phyloP scores from a whole-genome alignment of 352 stramenopile genomes.

The Globisporangium parvum region DNA sequence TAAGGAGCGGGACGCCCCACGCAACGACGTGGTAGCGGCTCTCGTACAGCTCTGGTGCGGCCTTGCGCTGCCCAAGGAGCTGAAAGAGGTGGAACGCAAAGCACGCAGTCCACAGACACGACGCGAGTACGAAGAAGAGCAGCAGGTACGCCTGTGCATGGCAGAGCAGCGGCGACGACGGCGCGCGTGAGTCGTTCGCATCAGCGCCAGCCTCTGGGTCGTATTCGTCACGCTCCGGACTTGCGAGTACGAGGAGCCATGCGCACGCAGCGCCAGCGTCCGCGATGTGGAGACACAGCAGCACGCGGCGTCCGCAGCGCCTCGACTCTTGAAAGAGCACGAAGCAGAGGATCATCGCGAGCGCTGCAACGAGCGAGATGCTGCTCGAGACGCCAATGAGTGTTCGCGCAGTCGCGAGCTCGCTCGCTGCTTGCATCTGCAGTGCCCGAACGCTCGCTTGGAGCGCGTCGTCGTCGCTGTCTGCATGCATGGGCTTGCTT shows the following conservation, averaged over 20 bases:
- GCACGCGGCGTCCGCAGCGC: constrained; percentile 50
- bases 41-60: constrained; percentile 64
- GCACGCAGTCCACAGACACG: constrained; percentile 64
- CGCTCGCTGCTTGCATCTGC: constrained; percentile 3
- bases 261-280: constrained; percentile 37
- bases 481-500: neutral
- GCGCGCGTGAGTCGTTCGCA: too few species aligned
- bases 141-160: constrained; percentile 46
- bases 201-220: too few species aligned
- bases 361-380: constrained; percentile 34
- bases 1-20: constrained; percentile 50
- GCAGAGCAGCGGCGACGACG: neutral
- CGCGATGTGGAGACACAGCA: constrained; percentile 59
- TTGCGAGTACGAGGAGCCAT: constrained; percentile 45
- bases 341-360: constrained; percentile 54
- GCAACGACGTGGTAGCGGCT: constrained; percentile 57
- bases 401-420: constrained; percentile 32
- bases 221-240: too few species aligned
- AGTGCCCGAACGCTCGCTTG: constrained; percentile 7
- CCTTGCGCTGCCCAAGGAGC: constrained; percentile 38
- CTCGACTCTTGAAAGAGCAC: constrained; percentile 55
- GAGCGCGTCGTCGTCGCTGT: neutral
- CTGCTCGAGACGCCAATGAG: constrained; percentile 36
- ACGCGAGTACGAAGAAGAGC: constrained; percentile 64
- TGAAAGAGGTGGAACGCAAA: constrained; percentile 77